phyloP scores from a whole-genome alignment of 2,329 filamentous ascomycete species.

The Tolypocladium endophyticum region DNA sequence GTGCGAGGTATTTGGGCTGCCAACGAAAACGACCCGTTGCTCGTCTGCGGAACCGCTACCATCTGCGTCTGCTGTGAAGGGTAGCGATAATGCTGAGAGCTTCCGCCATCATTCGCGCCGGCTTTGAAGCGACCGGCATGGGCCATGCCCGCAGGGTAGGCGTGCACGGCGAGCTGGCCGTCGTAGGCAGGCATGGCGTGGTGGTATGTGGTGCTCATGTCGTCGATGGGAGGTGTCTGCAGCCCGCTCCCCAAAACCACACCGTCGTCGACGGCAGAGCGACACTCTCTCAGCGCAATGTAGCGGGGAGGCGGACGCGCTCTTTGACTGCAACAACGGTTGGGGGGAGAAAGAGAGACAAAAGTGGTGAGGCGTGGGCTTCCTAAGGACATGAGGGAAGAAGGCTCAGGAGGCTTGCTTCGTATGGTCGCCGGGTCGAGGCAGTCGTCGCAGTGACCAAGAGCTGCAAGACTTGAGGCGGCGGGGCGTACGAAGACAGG shows the following conservation, averaged over 20 bases:
- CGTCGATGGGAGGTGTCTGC: slow-evolving; percentile 39
- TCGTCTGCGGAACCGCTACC: slow-evolving; percentile 5
- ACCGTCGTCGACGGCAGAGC: slow-evolving; percentile 9
- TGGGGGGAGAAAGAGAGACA: slow-evolving; percentile 9
- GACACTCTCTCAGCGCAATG: slow-evolving; percentile 13
- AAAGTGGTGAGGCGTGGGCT: slow-evolving; percentile 11
- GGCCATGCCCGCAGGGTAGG: slow-evolving; percentile 23
- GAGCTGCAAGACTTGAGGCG: not conserved
- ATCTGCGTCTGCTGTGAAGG: slow-evolving; percentile 13
- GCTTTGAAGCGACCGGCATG: slow-evolving; percentile 22
- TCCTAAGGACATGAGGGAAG: slow-evolving; percentile 17
- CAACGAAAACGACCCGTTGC: slow-evolving; percentile 4
- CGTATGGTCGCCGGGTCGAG: not conserved
- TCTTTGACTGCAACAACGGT: slow-evolving; percentile 10
- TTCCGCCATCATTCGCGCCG: slow-evolving; percentile 21
- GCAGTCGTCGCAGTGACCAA: slow-evolving; percentile 5
- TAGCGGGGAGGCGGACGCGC: slow-evolving; percentile 7
- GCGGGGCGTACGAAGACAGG: not conserved
- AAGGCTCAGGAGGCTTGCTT: not conserved
- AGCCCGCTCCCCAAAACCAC: slow-evolving; percentile 25
- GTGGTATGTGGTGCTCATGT: slow-evolving; percentile 44
- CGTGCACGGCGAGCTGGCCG: slow-evolving; percentile 27
- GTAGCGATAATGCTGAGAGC: slow-evolving; percentile 20
- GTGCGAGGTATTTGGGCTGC: slow-evolving; percentile 4
- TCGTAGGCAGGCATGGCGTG: slow-evolving; percentile 36